Evolutionary conservation across 148 eudicot genomes (phyloP).

Genomic region (Arctostaphylos glauca): DNA sequence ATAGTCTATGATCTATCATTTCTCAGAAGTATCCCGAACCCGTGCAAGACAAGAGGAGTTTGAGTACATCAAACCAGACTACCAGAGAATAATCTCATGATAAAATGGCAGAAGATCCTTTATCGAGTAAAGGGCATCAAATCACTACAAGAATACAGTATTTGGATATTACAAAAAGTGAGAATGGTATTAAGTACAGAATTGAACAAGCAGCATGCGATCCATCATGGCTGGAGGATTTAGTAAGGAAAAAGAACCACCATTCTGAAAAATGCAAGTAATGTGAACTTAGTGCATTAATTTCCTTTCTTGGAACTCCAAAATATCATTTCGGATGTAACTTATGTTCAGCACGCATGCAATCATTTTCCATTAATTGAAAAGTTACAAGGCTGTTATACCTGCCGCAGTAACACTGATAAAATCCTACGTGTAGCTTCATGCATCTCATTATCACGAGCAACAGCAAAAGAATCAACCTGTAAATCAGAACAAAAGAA

Average conservation of each 20-base stretch:
- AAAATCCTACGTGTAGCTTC: conserved; percentile 91
- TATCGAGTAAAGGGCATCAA: neutral
- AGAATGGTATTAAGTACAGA: neutral
- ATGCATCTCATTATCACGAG: conserved; percentile 94
- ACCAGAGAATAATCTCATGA: neutral
- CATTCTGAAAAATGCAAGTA: neutral
- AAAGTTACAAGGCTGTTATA: conserved; percentile 19
- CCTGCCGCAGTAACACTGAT: conserved; percentile 94
- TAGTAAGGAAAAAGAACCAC: neutral
- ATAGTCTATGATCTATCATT: neutral
- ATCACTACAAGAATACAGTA: neutral
- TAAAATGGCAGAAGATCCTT: neutral
- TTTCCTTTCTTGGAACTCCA: conserved; percentile 2
- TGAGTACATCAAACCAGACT: neutral
- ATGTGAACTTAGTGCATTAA: neutral
- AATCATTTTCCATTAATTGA: neutral
- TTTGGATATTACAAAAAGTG: neutral
- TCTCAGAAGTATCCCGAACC: neutral
- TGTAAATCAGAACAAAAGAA: conserved; percentile 22
- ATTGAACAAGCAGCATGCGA: neutral
- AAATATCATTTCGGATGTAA: neutral
- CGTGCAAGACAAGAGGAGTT: neutral
- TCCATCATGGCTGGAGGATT: conserved; percentile 6
- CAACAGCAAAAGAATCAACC: conserved; percentile 97
- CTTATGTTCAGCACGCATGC: neutral